Conservation (phyloP, 2,329 filamentous ascomycete species). For the Teratosphaeria pseudoeucalypti region DNA sequence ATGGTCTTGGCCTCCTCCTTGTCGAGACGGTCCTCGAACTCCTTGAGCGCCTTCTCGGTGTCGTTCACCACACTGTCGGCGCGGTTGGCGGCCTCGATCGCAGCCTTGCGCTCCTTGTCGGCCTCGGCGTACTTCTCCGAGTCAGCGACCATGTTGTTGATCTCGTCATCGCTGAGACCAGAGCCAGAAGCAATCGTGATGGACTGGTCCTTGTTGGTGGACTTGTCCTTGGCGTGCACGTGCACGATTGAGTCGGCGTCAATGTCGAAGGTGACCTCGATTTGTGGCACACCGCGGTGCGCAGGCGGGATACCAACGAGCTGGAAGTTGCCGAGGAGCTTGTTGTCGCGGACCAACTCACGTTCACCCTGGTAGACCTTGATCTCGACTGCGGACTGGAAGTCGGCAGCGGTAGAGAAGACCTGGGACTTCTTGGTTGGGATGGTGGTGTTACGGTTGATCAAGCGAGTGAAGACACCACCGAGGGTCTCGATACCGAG, state of each 20-base stretch:
- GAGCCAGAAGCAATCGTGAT: constrained; percentile 98
- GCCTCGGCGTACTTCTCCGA: constrained; percentile 91
- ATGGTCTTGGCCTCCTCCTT: constrained; percentile 90
- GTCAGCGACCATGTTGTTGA: constrained; percentile 94
- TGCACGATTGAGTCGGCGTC: constrained; percentile 96
- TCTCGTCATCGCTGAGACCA: constrained; percentile 88
- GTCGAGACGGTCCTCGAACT: constrained; percentile 91
- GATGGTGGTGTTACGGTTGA: constrained; percentile 98
- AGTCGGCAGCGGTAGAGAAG: constrained; percentile 95
- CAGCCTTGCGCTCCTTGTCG: constrained; percentile 92
- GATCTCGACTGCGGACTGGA: constrained; percentile 98
- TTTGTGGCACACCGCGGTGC: constrained; percentile 88
- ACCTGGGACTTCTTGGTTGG: constrained; percentile 98
- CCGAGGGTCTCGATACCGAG: constrained; percentile 98
- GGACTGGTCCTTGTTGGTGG: constrained; percentile 97
- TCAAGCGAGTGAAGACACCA: constrained; percentile 94
- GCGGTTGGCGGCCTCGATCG: constrained; percentile 95
- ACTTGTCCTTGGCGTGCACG: constrained; percentile 98
- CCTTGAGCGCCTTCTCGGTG: constrained; percentile 95
- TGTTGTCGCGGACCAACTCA: constrained; percentile 98
- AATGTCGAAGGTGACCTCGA: constrained; percentile 98
- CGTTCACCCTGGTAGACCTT: constrained; percentile 99
- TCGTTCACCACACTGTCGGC: constrained; percentile 94
- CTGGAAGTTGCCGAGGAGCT: constrained; percentile 98
- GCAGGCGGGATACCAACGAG: constrained; percentile 93